Percentiles rank a stretch among this genome's conserved stretches.
These are phyloP conservation scores for Raphanus hybrid DNA, from an alignment of 441 rosid species.

Conservation along the genomic window DNA sequence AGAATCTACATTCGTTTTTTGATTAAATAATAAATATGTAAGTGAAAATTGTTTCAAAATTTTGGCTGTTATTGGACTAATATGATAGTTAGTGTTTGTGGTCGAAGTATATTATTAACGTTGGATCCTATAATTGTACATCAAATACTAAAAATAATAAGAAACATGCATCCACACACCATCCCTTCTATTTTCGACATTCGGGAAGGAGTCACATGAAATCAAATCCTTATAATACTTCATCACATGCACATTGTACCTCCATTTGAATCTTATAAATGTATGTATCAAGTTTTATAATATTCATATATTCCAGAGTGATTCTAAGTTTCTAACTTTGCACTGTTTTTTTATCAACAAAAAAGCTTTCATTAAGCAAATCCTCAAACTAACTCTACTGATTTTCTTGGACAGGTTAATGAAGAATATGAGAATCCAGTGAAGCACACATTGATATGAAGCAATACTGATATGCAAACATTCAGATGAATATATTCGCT, in stretches of 20 bases:
- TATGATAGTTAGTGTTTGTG: not conserved
- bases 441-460: constrained; percentile 14
- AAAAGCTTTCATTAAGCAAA: constrained; percentile 2
- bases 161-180: constrained; percentile 37
- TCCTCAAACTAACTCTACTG: not conserved
- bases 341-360: constrained; percentile 15
- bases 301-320: not conserved
- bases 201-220: constrained; percentile 33
- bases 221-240: constrained; percentile 31
- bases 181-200: constrained; percentile 32
- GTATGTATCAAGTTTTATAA: not conserved
- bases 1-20: not conserved
- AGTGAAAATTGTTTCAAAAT: not conserved
- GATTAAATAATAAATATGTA: not conserved
- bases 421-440: constrained; percentile 42
- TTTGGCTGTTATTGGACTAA: not conserved
- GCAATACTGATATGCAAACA: not conserved
- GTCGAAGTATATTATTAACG: not conserved
- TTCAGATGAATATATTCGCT: not conserved
- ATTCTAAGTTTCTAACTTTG: constrained; percentile 17
- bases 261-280: constrained; percentile 14
- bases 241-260: constrained; percentile 43
- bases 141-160: constrained; percentile 13
- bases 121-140: not conserved
- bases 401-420: constrained; percentile 25